Base-by-base conservation (phyloP, 2,329 filamentous ascomycete genomes). In the Fusarium pilosicola region DNA sequence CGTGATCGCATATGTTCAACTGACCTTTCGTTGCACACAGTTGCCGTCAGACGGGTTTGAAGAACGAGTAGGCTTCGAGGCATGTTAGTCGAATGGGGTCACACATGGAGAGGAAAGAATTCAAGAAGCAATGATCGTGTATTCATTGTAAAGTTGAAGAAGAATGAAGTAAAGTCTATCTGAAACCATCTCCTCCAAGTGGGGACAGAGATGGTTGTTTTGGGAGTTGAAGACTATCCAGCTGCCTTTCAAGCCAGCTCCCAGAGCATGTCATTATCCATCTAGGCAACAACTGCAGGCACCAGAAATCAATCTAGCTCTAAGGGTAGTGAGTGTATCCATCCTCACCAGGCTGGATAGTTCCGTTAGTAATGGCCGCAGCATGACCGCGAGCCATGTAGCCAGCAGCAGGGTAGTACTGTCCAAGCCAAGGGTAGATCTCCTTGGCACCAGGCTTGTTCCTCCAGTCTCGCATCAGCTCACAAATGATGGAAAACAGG, bases 381-480 rank as follows among this genome's bases (percentile, higher is more conserved):
- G 84, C 87, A 78, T 93, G 91, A 11, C 84, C 87, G 61, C 91
- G 83, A 28, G 91, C 91, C 59, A 93, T 79, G 78, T 88, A 86
- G 3, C 89, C 91, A 79, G 93, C 93, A 34, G 86, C 88, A 5
- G 92, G 91, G 78, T 89, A 84, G 77, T 91, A 92, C 81, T 84
- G 84, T 79, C 92, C 90, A 57, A 94, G 82, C 81, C 86, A 92
- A 18, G 91, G 90, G 66, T 93, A 82, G 8, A 94, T 79, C 82
- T 91, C 85, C 38, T 80, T 76, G 32, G 87, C 82, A 41, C 89
- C 89, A 14, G 87, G 86, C 0, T 79, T 83, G 70, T 84, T 83
- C 51, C 91, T 85, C 91, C 91, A 93, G 79, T 93, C 91, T 39
- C 91, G 86, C 91, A 93, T 93, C 61, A 94, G 82, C 74, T 93